A percentile compares a stretch with the other conserved stretches of the same genome.
Conservation (phyloP, 2,329 filamentous ascomycete species). For the Kalaharituber pfeilii region DNA sequence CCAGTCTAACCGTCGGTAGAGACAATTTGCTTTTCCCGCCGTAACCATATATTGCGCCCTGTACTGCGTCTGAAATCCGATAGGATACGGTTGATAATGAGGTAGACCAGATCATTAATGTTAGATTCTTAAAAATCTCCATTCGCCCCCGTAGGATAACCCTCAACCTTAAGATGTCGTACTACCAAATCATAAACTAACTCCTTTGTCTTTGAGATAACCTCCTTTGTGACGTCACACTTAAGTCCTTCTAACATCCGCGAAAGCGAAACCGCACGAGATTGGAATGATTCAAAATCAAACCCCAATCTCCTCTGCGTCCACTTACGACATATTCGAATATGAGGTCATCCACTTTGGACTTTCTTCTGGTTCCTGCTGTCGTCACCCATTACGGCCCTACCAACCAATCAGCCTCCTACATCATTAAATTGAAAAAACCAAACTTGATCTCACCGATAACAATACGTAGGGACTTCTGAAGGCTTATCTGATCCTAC, state of each 20-base stretch:
- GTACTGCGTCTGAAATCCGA: conserved; percentile 1
- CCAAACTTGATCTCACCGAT: too few relatives aligned
- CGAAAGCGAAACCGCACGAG: neutral
- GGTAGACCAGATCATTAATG: conserved; percentile 4
- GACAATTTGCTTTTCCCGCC: conserved; percentile 5
- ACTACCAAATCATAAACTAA: conserved; percentile 8
- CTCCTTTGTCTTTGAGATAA: conserved; percentile 3
- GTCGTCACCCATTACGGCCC: conserved; percentile 3
- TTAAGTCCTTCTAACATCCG: neutral
- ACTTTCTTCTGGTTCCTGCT: conserved; percentile 8
- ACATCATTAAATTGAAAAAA: neutral
- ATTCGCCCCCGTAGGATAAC: conserved; percentile 10
- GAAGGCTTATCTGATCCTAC: too few relatives aligned
- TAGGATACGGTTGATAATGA: conserved; percentile 2
- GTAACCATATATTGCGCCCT: conserved; percentile 4
- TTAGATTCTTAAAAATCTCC: conserved; percentile 7
- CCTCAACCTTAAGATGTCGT: conserved; percentile 8
- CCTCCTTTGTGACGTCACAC: neutral
- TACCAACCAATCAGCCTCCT: neutral
- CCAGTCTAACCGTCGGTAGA: conserved; percentile 2
- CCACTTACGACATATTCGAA: conserved; percentile 2
- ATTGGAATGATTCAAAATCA: neutral
- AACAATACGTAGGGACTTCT: too few relatives aligned
- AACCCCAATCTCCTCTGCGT: conserved; percentile 8
- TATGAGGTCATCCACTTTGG: conserved; percentile 7